Base-by-base conservation (phyloP, 768 basidiomycete species). In the Trametes coccinea region DNA sequence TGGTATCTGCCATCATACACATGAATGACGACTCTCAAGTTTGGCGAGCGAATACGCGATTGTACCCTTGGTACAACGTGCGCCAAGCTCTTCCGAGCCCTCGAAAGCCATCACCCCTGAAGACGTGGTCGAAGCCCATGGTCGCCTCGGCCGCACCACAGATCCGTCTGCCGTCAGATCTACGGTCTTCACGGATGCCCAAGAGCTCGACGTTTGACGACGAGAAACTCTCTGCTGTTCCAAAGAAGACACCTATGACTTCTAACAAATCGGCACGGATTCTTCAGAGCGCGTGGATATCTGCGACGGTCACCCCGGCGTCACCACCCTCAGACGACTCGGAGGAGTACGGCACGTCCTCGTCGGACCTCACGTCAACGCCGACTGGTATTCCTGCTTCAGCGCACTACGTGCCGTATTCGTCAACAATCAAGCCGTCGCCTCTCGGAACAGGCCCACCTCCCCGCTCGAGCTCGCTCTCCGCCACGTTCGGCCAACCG, bases 41-140 rank as follows among this genome's bases (percentile, higher is more conserved):
- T 37, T 89, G 87, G 85, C 70, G 76, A 29, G 75, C 77, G 44
- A 74, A 75, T 60, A 78, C 85, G 30, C 80, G 80, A 52, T 72
- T 76, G 34, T 75, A 81, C 75, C 66, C 80, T 65, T 66, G 73
- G 74, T 73, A 62, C 66, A 55, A 66, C 51, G 52, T 70, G 54
- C 67, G 68, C 14, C 67, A 67, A 46, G 61, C 61, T 39, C 70
- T 79, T 31, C 67, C 73, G 54, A 78, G 74, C 52, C 65, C 68
- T 7, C 78, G 80, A 11, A 11, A 22, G 2, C 63, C 72, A 5
- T 76, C 79, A 22, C 76, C 73, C 29, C 67, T 72, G 77, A 48
- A 47, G n/a, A 78, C 69, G 62, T 73, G 59, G 74, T 69, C 65
- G 70, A 80, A 65, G 61, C 76, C 64, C 56, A 39, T 53, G 29